Evolutionary conservation across 257 asterid species (phyloP).

Genomic region (Solanum rostratum): DNA sequence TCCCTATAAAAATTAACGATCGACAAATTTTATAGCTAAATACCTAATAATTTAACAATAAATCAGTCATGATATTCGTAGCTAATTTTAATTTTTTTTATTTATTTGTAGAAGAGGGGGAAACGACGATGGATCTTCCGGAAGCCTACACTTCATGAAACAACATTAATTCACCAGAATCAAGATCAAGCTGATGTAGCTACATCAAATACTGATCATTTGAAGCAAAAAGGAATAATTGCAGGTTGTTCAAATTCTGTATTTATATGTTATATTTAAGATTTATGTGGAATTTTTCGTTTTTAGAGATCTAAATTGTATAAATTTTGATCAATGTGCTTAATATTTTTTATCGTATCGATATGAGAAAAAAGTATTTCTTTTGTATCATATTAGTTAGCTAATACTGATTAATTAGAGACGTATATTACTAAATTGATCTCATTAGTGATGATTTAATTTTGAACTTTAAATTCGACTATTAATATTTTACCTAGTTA

Average conservation of each 20-base stretch:
- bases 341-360: too few species aligned
- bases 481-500: background rate
- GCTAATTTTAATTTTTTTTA: background rate
- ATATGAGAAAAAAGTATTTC: background rate
- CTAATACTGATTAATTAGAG: background rate
- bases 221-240: constrained; percentile 13
- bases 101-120: constrained; percentile 40
- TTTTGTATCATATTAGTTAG: too few species aligned
- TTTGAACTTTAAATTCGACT: background rate
- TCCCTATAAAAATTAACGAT: background rate
- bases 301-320: background rate
- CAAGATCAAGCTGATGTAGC: background rate
- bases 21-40: background rate
- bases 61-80: background rate
- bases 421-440: background rate
- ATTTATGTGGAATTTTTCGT: background rate
- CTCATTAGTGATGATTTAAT: background rate
- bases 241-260: background rate
- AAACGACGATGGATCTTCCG: constrained; percentile 66
- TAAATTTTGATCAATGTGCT: too few species aligned
- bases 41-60: background rate
- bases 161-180: constrained; percentile 40
- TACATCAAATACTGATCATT: background rate
- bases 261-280: background rate
- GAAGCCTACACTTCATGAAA: constrained; percentile 32